Evolutionary conservation across 805 yeast genomes (phyloP).

Genomic region (Candida ipomoeae): DNA sequence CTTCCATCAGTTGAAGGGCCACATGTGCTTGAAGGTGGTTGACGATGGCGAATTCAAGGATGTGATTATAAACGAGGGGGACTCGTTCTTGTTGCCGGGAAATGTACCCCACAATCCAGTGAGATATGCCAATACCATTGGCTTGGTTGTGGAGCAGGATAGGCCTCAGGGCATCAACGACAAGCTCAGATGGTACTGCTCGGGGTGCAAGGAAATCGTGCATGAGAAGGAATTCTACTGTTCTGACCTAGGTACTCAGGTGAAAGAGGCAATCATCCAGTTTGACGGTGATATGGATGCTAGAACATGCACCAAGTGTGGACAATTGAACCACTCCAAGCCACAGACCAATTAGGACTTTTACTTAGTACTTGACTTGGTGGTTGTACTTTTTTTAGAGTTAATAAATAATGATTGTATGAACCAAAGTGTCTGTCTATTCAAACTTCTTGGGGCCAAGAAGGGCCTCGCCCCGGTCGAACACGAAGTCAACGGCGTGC

Average conservation of each 20-base stretch:
- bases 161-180: constrained; percentile 71
- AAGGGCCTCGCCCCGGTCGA: constrained; percentile 44
- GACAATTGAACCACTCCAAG: constrained; percentile 64
- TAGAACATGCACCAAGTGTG: constrained; percentile 74
- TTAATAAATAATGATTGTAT: neutral
- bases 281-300: constrained; percentile 61
- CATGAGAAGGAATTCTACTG: constrained; percentile 72
- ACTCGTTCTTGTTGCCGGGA: constrained; percentile 80
- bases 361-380: neutral
- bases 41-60: constrained; percentile 67
- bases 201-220: constrained; percentile 58
- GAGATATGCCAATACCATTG: constrained; percentile 79
- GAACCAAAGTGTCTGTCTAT: neutral
- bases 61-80: constrained; percentile 75
- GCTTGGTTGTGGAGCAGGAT: constrained; percentile 89
- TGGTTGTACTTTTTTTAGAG: too few species aligned
- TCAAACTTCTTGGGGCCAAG: constrained; percentile 1
- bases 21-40: constrained; percentile 79
- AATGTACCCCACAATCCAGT: constrained; percentile 89
- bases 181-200: constrained; percentile 84
- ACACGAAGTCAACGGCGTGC: constrained; percentile 56
- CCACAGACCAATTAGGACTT: constrained; percentile 38
- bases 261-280: constrained; percentile 70
- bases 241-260: constrained; percentile 83
- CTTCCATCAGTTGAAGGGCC: constrained; percentile 84